Percentiles rank a stretch among this genome's conserved stretches.
Evolutionary conservation across 1,284 basidiomycete species (phyloP).

Genomic region (Paramarasmius palmivorus): DNA sequence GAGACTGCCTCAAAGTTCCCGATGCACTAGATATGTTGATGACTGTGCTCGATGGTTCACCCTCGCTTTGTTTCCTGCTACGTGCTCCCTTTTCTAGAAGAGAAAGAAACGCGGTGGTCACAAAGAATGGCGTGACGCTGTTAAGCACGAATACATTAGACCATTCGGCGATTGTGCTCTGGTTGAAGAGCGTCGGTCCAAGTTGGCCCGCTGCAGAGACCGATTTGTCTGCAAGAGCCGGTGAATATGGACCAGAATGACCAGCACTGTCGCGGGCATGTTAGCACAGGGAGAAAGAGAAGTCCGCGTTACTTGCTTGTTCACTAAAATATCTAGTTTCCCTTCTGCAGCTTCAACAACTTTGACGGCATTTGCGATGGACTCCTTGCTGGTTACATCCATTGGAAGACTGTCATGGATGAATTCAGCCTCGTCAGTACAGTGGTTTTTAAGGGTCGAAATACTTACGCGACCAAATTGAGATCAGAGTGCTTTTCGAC

Average conservation of each 20-base stretch:
- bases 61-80: background rate
- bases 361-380: no score
- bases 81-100: background rate
- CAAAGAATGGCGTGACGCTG: background rate
- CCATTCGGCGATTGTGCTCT: background rate
- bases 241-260: background rate
- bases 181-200: background rate
- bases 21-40: constrained; percentile 3
- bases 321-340: no score
- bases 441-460: no score
- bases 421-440: no score
- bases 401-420: no score
- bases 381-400: no score
- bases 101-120: background rate
- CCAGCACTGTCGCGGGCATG: no score
- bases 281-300: no score
- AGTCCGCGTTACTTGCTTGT: no score
- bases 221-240: background rate
- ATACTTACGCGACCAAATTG: background rate
- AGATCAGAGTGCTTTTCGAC: no score
- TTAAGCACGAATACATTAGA: background rate
- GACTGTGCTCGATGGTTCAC: background rate
- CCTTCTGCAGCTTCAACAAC: no score
- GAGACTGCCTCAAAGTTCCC: constrained; percentile 15
- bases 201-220: background rate